phyloP scores from a whole-genome alignment of 1,284 basidiomycete species.

The Ceratobasidium sp. region DNA sequence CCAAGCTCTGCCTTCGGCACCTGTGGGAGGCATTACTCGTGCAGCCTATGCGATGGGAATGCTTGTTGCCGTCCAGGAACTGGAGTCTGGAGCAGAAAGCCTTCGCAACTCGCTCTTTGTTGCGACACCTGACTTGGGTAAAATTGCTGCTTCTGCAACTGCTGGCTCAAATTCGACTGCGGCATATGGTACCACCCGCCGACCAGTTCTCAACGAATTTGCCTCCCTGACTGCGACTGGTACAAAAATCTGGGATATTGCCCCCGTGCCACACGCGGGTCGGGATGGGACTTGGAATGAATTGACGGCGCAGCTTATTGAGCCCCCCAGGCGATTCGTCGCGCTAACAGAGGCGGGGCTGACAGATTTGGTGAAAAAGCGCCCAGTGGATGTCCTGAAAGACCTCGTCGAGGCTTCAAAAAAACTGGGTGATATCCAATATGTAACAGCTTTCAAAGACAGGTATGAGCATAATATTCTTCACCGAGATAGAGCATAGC shows the following conservation, averaged over 20 bases:
- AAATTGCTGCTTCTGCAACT: conserved; percentile 61
- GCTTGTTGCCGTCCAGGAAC: conserved; percentile 67
- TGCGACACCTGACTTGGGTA: conserved; percentile 78
- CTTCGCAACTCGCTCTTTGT: conserved; percentile 74
- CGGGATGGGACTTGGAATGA: conserved; percentile 68
- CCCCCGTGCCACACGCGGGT: conserved; percentile 52
- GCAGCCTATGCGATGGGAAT: conserved; percentile 69
- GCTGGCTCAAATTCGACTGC: conserved; percentile 55
- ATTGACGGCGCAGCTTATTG: conserved; percentile 80
- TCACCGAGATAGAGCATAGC: conserved; percentile 36
- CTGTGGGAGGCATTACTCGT: conserved; percentile 64
- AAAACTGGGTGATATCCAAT: conserved; percentile 46
- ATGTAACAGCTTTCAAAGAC: conserved; percentile 43
- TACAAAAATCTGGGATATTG: conserved; percentile 84
- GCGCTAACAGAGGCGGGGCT: conserved; percentile 87
- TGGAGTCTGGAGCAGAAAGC: conserved; percentile 30
- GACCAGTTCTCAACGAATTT: conserved; percentile 76
- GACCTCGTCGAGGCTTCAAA: conserved; percentile 50
- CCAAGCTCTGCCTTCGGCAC: conserved; percentile 59
- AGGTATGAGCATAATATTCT: conserved; percentile 42
- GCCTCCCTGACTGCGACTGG: conserved; percentile 79
- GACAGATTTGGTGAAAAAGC: conserved; percentile 82
- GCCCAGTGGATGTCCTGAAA: conserved; percentile 83
- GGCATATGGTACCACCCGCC: conserved; percentile 60
- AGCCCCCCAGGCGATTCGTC: conserved; percentile 80